These are phyloP conservation scores for Emergomyces africanus DNA, from an alignment of 2,329 filamentous ascomycete species.

Conservation along the genomic window DNA sequence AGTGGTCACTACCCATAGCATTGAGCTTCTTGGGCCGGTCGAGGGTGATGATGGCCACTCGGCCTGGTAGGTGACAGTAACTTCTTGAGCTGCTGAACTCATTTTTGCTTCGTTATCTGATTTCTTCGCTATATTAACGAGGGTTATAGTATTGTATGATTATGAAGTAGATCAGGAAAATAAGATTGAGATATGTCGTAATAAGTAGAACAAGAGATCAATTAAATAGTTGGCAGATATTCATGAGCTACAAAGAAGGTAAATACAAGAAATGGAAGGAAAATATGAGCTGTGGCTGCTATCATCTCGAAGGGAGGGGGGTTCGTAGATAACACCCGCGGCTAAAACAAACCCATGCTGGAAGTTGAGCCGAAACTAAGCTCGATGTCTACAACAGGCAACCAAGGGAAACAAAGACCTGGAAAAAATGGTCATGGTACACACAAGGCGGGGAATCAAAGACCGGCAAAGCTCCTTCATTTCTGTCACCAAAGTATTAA, in stretches of 20 bases:
- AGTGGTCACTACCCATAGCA: slow-evolving; percentile 57
- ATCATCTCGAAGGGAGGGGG: neutral
- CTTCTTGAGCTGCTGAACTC: slow-evolving; percentile 15
- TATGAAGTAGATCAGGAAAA: neutral
- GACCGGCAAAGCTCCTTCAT: too few species aligned
- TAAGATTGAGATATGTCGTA: too few species aligned
- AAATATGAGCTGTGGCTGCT: neutral
- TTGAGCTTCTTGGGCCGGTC: slow-evolving; percentile 80
- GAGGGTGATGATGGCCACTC: slow-evolving; percentile 73
- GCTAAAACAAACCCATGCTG: neutral
- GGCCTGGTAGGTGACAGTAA: slow-evolving; percentile 51
- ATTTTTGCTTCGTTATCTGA: neutral
- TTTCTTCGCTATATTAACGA: neutral
- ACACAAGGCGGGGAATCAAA: too few species aligned
- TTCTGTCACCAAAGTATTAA: too few species aligned
- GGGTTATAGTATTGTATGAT: neutral
- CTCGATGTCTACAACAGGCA: neutral
- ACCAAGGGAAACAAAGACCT: neutral
- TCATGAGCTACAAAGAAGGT: neutral
- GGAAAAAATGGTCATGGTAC: too few species aligned
- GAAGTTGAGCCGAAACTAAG: neutral
- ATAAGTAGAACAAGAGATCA: neutral
- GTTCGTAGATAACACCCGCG: neutral
- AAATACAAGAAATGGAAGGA: neutral
- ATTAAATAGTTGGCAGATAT: neutral